Conservation (phyloP, 495 filamentous ascomycete genomes). For the Penicillium subrubescens region DNA sequence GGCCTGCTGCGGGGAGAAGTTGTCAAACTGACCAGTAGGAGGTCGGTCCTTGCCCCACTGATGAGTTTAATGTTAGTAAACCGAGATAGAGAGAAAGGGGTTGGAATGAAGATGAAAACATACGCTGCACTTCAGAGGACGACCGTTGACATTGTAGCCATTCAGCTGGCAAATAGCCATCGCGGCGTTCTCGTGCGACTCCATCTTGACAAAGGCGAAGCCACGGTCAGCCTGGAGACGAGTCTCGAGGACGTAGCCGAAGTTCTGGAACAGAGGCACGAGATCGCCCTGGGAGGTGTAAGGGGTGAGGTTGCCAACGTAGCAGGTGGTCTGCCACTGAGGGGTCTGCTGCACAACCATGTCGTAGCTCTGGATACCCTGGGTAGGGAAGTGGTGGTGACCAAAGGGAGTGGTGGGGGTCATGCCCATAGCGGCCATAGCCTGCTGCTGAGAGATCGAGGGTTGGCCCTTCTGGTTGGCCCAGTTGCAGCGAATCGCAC, state of each 20-base stretch:
- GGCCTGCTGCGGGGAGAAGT: slow-evolving; percentile 69
- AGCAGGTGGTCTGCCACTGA: slow-evolving; percentile 97
- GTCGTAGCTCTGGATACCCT: slow-evolving; percentile 94
- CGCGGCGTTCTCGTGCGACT: slow-evolving; percentile 95
- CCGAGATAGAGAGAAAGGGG: not conserved
- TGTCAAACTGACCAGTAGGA: slow-evolving; percentile 79
- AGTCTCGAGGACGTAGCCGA: slow-evolving; percentile 95
- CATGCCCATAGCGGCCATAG: slow-evolving; percentile 98
- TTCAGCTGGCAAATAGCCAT: slow-evolving; percentile 98
- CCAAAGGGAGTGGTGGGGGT: slow-evolving; percentile 95
- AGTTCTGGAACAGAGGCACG: slow-evolving; percentile 96
- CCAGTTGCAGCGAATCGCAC: slow-evolving; percentile 99
- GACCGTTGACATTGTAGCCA: slow-evolving; percentile 95
- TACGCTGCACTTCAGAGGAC: slow-evolving; percentile 98
- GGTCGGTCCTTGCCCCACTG: slow-evolving; percentile 99
- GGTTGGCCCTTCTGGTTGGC: slow-evolving; percentile 99
- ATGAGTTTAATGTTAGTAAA: slow-evolving; percentile 29
- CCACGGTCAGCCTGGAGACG: slow-evolving; percentile 97
- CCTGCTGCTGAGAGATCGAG: slow-evolving; percentile 95
- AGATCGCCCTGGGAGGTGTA: slow-evolving; percentile 97
- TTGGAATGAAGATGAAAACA: slow-evolving; percentile 37
- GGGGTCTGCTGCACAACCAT: slow-evolving; percentile 98
- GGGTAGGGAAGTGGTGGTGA: slow-evolving; percentile 97
- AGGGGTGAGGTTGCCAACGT: slow-evolving; percentile 96
- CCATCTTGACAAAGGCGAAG: slow-evolving; percentile 99